Percentiles rank a stretch among this genome's conserved stretches.
Evolutionary conservation across 495 filamentous ascomycete genomes (phyloP).

Genomic region (Penicillium dipodomyicola): DNA sequence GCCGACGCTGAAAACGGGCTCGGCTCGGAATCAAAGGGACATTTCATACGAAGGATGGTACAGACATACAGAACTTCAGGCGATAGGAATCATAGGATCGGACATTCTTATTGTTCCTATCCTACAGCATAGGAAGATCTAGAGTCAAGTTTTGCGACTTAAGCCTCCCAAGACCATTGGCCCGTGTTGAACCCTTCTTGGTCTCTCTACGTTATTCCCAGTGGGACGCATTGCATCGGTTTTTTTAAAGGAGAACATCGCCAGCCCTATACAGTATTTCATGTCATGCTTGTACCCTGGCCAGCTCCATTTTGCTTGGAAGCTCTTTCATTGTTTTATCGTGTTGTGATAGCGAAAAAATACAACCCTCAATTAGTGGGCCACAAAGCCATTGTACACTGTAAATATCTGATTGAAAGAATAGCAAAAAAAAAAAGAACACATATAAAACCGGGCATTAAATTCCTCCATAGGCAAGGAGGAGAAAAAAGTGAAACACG

Average conservation of each 20-base stretch:
- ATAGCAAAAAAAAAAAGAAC: conserved; percentile 9
- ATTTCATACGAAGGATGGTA: background rate
- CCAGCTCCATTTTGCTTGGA: background rate
- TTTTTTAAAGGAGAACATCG: background rate
- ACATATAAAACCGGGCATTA: background rate
- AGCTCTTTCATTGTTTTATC: background rate
- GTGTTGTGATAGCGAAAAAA: background rate
- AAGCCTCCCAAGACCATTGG: background rate
- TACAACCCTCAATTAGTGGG: background rate
- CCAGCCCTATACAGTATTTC: background rate
- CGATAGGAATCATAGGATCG: background rate
- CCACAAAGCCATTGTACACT: conserved; percentile 2
- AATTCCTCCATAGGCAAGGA: background rate
- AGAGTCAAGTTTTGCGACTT: background rate
- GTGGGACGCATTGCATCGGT: background rate
- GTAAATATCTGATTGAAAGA: background rate
- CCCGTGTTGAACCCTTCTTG: background rate
- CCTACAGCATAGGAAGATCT: background rate
- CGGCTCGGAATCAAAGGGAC: background rate
- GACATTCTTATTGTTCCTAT: background rate
- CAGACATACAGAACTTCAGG: background rate
- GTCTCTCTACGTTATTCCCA: background rate
- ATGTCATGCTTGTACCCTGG: background rate
- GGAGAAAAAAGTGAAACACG: conserved; percentile 10
- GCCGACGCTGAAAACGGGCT: background rate